Evolutionary conservation across 2,329 filamentous ascomycete species (phyloP), one percentile per base, ranked within the genome.

Genomic region (Blastomyces parvus): DNA sequence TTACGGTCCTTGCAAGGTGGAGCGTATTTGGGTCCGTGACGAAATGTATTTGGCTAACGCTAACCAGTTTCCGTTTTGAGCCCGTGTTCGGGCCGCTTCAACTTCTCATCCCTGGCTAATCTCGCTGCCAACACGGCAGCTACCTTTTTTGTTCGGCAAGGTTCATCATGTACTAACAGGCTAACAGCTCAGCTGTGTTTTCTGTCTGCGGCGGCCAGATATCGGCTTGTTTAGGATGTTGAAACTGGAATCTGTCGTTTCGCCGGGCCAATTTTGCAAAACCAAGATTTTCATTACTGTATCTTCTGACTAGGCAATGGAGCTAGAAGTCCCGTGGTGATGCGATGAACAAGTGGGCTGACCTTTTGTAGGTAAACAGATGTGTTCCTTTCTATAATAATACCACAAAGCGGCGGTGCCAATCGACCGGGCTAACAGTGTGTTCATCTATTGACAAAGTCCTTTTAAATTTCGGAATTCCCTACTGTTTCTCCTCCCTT

Each of bases 321-420:
- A 57, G 55, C 55, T 17, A 25, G 55, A 40, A 38, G 40, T 17
- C 27, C 33, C 33, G n/a, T 57, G 53, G 14, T n/a, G 53, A 57
- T 57, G 53, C 8, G 53, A 33, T 19, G n/a, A n/a, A 25, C 33
- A 40, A 57, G 55, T 58, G 55, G 55, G n/a, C n/a, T 58, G n/a
- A 22, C 22, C 19, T 53, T 33, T 53, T 13, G 17, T 4, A n/a
- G 30, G 38, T 9, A 36, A 42, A 53, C 13, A 53, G 14, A 30
- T 30, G 50, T 27, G 27, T 33, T n/a, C 42, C 19, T 19, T 44
- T 19, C 36, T 42, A 30, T 27, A 42, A 42, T 44, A 38, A 58
- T 42, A 25, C 56, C 27, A 25, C 38, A 30, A 44, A 19, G 19
- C 36, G 56, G n/a, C 56, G 38, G 30, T 59, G 38, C n/a, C 25